phyloP scores from a whole-genome alignment of 2,329 filamentous ascomycete genomes.

The Fusarium newnesense region DNA sequence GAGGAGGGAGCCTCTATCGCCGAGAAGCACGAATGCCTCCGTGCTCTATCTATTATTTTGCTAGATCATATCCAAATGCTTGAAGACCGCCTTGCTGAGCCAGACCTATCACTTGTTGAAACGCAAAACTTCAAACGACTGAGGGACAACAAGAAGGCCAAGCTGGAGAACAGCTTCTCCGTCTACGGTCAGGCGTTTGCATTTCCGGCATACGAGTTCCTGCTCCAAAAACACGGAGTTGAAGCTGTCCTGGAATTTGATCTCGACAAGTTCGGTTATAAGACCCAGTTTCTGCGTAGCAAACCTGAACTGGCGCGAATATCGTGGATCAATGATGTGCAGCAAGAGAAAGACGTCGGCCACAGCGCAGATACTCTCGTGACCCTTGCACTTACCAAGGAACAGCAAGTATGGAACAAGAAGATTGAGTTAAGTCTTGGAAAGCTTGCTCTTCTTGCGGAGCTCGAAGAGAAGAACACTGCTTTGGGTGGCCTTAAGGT shows the following conservation, averaged over 20 bases:
- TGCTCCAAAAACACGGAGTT: constrained; percentile 75
- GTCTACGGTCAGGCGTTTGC: constrained; percentile 74
- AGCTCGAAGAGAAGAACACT: constrained; percentile 52
- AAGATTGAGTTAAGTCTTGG: constrained; percentile 91
- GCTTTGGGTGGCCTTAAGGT: constrained; percentile 53
- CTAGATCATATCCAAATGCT: constrained; percentile 62
- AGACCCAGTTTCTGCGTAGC: constrained; percentile 82
- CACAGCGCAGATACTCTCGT: constrained; percentile 78
- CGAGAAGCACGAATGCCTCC: constrained; percentile 66
- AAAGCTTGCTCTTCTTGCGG: constrained; percentile 81
- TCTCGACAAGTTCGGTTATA: constrained; percentile 72
- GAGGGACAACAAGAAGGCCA: constrained; percentile 55
- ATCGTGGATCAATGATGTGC: constrained; percentile 94
- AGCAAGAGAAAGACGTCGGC: constrained; percentile 77
- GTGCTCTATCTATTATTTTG: constrained; percentile 66
- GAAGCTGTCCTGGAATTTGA: constrained; percentile 77
- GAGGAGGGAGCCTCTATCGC: constrained; percentile 68
- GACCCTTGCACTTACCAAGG: constrained; percentile 74
- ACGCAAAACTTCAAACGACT: constrained; percentile 47
- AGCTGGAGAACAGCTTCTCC: constrained; percentile 67
- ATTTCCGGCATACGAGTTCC: constrained; percentile 81
- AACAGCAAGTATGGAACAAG: constrained; percentile 89
- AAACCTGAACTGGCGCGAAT: constrained; percentile 79
- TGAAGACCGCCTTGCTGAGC: constrained; percentile 43
- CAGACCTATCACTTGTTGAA: constrained; percentile 45